Percentiles rank a stretch among this genome's conserved stretches.
Evolutionary conservation across 176 grass and related monocot species (phyloP).

Genomic region (Secale cereale): DNA sequence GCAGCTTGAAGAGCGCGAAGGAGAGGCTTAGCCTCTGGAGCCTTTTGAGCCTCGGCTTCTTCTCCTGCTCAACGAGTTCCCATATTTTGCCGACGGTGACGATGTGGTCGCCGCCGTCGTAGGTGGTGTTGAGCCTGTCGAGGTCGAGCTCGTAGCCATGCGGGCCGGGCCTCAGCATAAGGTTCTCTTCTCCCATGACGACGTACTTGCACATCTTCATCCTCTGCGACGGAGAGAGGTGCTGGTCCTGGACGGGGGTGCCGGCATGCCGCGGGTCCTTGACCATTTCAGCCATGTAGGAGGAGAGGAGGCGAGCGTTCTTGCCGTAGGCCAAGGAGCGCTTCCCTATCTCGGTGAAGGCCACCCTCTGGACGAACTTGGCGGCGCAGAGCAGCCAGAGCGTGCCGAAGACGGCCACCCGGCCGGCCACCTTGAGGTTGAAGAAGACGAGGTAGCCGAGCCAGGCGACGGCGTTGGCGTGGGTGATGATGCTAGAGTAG

Average conservation of each 20-base stretch:
- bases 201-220: neutral
- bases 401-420: neutral
- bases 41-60: neutral
- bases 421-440: neutral
- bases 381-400: neutral
- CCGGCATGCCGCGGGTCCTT: accelerated
- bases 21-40: neutral
- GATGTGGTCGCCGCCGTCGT: neutral
- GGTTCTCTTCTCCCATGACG: neutral
- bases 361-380: neutral
- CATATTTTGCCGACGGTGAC: neutral
- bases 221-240: neutral
- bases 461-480: neutral
- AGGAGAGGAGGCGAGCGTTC: neutral
- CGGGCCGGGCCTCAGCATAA: neutral
- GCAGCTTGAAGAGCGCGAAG: conserved; percentile 19
- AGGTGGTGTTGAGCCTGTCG: neutral
- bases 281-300: neutral
- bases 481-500: too few species aligned
- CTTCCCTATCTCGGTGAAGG: neutral
- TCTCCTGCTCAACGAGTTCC: neutral
- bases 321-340: neutral
- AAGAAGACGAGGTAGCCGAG: neutral
- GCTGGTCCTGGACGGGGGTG: too few species aligned
- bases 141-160: neutral